Evolutionary conservation across 495 filamentous ascomycete species (phyloP).

Genomic region (Aspergillus funiculosus): DNA sequence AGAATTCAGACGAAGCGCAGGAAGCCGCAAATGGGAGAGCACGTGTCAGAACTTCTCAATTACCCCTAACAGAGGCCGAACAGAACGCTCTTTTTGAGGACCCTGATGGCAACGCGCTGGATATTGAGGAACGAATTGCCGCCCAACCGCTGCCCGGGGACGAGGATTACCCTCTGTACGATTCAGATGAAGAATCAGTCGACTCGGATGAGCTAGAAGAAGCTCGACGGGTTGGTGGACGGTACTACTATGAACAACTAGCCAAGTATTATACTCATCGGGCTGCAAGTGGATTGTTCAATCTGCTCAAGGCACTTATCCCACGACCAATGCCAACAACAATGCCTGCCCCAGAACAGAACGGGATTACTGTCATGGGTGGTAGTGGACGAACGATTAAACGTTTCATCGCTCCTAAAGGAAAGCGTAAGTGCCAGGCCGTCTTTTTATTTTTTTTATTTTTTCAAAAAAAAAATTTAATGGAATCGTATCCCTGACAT

Average conservation of each 20-base stretch:
- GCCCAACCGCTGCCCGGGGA: slow-evolving; percentile 52
- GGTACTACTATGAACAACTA: slow-evolving; percentile 58
- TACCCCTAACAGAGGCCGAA: background rate
- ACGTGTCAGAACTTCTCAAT: background rate
- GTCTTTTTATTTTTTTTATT: background rate
- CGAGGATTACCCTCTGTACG: slow-evolving; percentile 80
- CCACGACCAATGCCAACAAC: slow-evolving; percentile 57
- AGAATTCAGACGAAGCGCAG: slow-evolving; percentile 47
- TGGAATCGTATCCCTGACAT: slow-evolving; percentile 10
- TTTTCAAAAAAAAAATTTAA: too few species aligned
- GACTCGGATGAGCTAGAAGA: slow-evolving; percentile 65
- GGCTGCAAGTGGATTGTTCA: slow-evolving; percentile 35
- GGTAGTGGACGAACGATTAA: slow-evolving; percentile 47
- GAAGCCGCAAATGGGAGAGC: slow-evolving; percentile 1
- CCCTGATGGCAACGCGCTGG: slow-evolving; percentile 50
- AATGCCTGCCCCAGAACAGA: slow-evolving; percentile 47
- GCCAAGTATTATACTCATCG: slow-evolving; percentile 41
- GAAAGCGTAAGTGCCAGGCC: slow-evolving; percentile 59
- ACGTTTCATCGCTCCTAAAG: slow-evolving; percentile 80
- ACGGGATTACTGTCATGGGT: slow-evolving; percentile 46
- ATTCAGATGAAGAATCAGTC: slow-evolving; percentile 78
- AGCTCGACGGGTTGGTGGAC: slow-evolving; percentile 64
- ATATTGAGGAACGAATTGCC: slow-evolving; percentile 70
- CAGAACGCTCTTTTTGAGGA: slow-evolving; percentile 30
- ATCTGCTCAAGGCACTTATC: slow-evolving; percentile 45